These are phyloP conservation scores for Talaromyces atroroseus DNA, from an alignment of 2,329 filamentous ascomycete genomes.

Conservation along the genomic window DNA sequence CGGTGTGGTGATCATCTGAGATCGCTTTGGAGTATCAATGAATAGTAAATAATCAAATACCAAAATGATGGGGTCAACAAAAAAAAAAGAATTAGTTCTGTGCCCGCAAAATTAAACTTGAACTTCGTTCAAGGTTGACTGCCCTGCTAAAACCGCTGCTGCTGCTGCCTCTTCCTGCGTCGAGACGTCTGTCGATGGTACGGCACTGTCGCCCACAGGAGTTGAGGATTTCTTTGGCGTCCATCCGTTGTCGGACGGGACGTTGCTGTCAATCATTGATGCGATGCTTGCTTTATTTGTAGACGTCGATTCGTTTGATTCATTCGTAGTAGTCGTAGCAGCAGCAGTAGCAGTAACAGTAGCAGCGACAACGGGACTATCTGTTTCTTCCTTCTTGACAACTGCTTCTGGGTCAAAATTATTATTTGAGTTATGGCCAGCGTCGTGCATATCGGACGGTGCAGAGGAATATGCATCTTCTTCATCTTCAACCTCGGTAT, in stretches of 20 bases:
- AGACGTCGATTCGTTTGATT: not conserved
- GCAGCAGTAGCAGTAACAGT: not conserved
- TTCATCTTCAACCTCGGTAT: conserved; percentile 26
- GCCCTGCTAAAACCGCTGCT: conserved; percentile 2
- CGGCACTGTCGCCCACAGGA: conserved; percentile 17
- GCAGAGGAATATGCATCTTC: conserved; percentile 18
- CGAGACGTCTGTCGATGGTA: not conserved
- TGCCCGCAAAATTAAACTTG: conserved; percentile 1
- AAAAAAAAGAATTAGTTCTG: not conserved
- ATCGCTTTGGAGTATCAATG: not conserved
- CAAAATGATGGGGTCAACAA: not conserved
- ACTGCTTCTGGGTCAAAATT: not conserved
- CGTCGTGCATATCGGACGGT: conserved; percentile 19
- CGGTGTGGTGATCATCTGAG: not conserved
- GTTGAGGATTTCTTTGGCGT: conserved; percentile 20
- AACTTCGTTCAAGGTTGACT: conserved; percentile 1
- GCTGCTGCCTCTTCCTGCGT: conserved; percentile 8
- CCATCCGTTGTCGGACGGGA: conserved; percentile 17
- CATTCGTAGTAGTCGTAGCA: not conserved
- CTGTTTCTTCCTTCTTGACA: conserved; percentile 27
- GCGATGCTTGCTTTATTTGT: conserved; percentile 36
- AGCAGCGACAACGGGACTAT: conserved; percentile 18
- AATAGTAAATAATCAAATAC: too few species aligned
- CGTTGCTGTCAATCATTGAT: conserved; percentile 34
- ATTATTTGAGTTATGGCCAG: not conserved